Percentiles rank a stretch among this genome's conserved stretches.
Evolutionary conservation across 2,329 filamentous ascomycete species (phyloP).

Genomic region (Trichoderma brevicompactum): DNA sequence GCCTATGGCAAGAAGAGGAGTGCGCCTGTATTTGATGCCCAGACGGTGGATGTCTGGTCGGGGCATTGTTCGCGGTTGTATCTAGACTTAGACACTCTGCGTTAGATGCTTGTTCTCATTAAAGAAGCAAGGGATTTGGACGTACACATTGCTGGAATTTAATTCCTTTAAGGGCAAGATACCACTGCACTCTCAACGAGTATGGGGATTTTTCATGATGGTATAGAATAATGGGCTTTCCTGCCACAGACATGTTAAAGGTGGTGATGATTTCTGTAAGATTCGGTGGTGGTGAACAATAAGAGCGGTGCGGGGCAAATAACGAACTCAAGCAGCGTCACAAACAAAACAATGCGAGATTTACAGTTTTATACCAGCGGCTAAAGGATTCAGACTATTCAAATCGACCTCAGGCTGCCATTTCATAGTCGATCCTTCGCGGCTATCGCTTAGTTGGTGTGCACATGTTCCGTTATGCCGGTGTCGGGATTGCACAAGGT

Average conservation of each 20-base stretch:
- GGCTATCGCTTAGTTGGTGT: background rate
- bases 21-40: slow-evolving; percentile 68
- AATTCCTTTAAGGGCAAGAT: slow-evolving; percentile 67
- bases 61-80: slow-evolving; percentile 68
- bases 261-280: background rate
- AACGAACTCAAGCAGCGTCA: background rate
- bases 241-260: background rate
- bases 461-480: background rate
- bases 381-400: background rate
- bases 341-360: background rate
- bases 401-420: background rate
- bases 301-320: background rate
- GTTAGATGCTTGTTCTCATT: background rate
- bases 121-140: background rate
- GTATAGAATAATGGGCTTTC: slow-evolving; percentile 21
- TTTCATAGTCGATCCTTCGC: background rate
- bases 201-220: slow-evolving; percentile 22
- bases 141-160: slow-evolving; percentile 69
- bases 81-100: slow-evolving; percentile 42
- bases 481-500: no score
- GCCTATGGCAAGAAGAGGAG: slow-evolving; percentile 68
- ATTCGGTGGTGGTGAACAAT: background rate
- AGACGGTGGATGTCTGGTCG: slow-evolving; percentile 65
- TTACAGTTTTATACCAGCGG: background rate
- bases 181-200: slow-evolving; percentile 59